phyloP scores from a whole-genome alignment of 2,329 filamentous ascomycete genomes.

The Aspergillus tubingensis region DNA sequence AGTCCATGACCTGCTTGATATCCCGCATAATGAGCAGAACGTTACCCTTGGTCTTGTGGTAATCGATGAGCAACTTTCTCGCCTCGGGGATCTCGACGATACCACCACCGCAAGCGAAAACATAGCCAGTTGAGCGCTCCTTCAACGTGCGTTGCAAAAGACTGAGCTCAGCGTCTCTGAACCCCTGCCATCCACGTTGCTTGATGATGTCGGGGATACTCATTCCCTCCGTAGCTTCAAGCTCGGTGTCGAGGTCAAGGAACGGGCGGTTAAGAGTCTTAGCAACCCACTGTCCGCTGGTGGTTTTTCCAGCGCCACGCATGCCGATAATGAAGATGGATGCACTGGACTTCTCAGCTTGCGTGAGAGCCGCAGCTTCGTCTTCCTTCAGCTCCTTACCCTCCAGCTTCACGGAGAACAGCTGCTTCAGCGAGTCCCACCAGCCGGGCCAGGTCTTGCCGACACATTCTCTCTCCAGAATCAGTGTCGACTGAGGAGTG shows the following conservation, averaged over 20 bases:
- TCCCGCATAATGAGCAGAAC: conserved; percentile 87
- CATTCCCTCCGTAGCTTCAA: conserved; percentile 72
- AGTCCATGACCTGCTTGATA: conserved; percentile 84
- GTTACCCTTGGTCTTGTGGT: conserved; percentile 74
- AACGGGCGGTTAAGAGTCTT: conserved; percentile 73
- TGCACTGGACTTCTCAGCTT: conserved; percentile 47
- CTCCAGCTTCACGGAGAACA: conserved; percentile 74
- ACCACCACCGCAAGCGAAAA: conserved; percentile 93
- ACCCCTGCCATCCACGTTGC: conserved; percentile 79
- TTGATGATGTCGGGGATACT: conserved; percentile 86
- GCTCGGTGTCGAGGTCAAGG: conserved; percentile 82
- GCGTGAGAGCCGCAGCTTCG: conserved; percentile 39
- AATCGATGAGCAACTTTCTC: conserved; percentile 71
- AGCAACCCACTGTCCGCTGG: conserved; percentile 82
- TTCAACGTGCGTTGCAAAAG: conserved; percentile 73
- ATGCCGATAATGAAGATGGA: conserved; percentile 96
- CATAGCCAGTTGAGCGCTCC: conserved; percentile 71
- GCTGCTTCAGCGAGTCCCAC: conserved; percentile 85
- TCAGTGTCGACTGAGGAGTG: conserved; percentile 69
- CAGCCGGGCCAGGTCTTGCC: conserved; percentile 99
- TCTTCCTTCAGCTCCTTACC: conserved; percentile 64
- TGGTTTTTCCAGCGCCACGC: conserved; percentile 96
- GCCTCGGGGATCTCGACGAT: conserved; percentile 85
- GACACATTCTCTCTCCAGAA: conserved; percentile 88
- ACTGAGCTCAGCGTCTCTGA: conserved; percentile 75